Evolutionary conservation across 345 rosid genomes (phyloP), one percentile per base, ranked within the genome.

Genomic region (Clarkia xantiana): DNA sequence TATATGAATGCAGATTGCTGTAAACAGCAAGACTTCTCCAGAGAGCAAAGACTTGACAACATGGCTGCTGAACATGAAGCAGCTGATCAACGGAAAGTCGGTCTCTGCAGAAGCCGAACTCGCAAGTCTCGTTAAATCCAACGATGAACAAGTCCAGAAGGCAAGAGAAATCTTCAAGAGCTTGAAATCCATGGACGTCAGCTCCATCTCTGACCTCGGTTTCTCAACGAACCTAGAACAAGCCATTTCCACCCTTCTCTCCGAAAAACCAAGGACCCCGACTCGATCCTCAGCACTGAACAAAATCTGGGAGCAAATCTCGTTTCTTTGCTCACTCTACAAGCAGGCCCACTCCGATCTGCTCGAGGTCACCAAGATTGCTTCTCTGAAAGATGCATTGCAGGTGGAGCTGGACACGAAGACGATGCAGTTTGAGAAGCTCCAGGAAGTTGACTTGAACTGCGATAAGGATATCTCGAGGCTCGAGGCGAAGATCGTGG

Each of bases 61-160:
- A 15, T 61, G 65, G 65, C 47, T 61, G 6, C 41, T 50, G 3
- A 54, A 61, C 45, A 54, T 61, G 54, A 61, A 55, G 14, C 53
- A 55, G 44, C 60, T 61, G 29, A 61, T 61, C 54, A 44, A 61
- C 1, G 59, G 50, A 45, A 48, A 61, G 40, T 45, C 65, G 4
- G 59, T 61, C 47, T 54, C 59, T 54, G 59, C 59, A 1, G 65
- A 54, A 49, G 49, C 65, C n/a, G 65, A 61, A 50, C 49, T 43
- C 36, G 48, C 59, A 12, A 53, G 14, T 12, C 38, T 18, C 23
- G 50, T 11, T 20, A 47, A 60, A 16, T 45, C 65, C 40, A 43
- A 48, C 10, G 48, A 54, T 14, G 65, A 61, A 49, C 49, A 54
- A 12, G 18, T 42, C 34, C 53, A 45, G 44, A 47, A 54, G 54